phyloP scores from a whole-genome alignment of 2,329 filamentous ascomycete species.

The Ceratocystis harringtonii region DNA sequence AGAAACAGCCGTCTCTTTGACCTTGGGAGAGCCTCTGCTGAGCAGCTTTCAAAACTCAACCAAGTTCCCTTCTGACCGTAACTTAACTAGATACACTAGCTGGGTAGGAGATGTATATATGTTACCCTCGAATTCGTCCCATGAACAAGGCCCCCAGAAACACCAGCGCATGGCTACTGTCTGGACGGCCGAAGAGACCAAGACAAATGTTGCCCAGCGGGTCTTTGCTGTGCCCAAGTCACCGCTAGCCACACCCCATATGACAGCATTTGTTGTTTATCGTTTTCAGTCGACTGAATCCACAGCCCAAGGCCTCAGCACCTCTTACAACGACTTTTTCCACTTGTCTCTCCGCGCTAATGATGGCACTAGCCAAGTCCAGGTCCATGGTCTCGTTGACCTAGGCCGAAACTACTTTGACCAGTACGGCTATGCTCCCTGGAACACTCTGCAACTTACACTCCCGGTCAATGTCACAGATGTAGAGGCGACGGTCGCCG shows the following conservation, averaged over 20 bases:
- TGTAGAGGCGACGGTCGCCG: slow-evolving; percentile 6
- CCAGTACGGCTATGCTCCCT: slow-evolving; percentile 11
- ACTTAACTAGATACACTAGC: not conserved
- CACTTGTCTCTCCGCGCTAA: slow-evolving; percentile 3
- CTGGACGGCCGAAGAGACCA: not conserved
- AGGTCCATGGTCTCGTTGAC: slow-evolving; percentile 6
- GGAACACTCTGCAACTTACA: slow-evolving; percentile 9
- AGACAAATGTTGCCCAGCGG: not conserved
- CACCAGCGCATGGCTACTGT: not conserved
- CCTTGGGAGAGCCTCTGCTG: not conserved
- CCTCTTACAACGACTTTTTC: slow-evolving; percentile 12
- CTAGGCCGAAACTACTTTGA: slow-evolving; percentile 14
- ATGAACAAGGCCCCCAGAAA: not conserved
- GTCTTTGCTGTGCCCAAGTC: not conserved
- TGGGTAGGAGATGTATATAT: not conserved
- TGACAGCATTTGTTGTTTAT: slow-evolving; percentile 10
- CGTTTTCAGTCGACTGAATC: slow-evolving; percentile 9
- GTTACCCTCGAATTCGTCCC: not conserved
- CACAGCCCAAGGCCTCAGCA: not conserved
- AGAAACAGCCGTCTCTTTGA: not conserved
- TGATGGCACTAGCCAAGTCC: slow-evolving; percentile 3
- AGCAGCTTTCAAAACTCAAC: not conserved
- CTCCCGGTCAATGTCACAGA: not conserved
- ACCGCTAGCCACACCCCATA: not conserved
- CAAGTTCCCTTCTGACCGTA: not conserved